Evolutionary conservation across 768 basidiomycete species (phyloP).

Genomic region (Brasilioporus rufonigricans): DNA sequence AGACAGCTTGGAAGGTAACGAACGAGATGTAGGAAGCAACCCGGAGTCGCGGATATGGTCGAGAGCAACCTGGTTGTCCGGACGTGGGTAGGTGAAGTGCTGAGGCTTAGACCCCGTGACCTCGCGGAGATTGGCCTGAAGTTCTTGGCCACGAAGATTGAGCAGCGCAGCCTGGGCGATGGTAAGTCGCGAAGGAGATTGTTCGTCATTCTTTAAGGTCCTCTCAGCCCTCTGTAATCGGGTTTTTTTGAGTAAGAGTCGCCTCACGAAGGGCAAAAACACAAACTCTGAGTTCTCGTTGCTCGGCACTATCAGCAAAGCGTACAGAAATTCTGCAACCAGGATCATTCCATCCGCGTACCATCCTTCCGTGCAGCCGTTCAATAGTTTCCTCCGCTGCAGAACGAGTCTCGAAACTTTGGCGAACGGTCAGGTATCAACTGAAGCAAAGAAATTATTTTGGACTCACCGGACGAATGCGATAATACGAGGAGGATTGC

Average conservation of each 20-base stretch:
- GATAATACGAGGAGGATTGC: constrained; percentile 74
- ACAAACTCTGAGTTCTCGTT: constrained; percentile 71
- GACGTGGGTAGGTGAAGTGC: constrained; percentile 1
- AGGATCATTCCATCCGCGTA: constrained; percentile 73
- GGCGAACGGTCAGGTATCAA: background rate
- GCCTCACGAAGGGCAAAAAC: background rate
- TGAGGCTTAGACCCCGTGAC: constrained; percentile 8
- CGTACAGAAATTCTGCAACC: constrained; percentile 77
- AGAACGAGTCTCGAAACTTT: constrained; percentile 63
- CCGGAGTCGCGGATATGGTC: background rate
- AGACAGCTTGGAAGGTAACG: constrained; percentile 22
- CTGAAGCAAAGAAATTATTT: background rate
- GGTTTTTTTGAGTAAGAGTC: background rate
- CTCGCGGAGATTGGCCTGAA: constrained; percentile 21
- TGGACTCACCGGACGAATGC: constrained; percentile 70
- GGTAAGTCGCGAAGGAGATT: constrained; percentile 61
- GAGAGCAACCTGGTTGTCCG: constrained; percentile 4
- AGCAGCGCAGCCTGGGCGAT: constrained; percentile 78
- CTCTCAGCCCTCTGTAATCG: constrained; percentile 58
- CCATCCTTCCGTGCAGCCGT: constrained; percentile 75
- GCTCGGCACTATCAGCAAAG: constrained; percentile 77
- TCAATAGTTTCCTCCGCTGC: constrained; percentile 80
- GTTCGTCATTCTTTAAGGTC: constrained; percentile 55
- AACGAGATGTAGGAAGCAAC: constrained; percentile 15
- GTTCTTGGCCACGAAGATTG: constrained; percentile 69